These are phyloP conservation scores for Arabis alpina DNA, from an alignment of 345 rosid genomes.

Conservation along the genomic window DNA sequence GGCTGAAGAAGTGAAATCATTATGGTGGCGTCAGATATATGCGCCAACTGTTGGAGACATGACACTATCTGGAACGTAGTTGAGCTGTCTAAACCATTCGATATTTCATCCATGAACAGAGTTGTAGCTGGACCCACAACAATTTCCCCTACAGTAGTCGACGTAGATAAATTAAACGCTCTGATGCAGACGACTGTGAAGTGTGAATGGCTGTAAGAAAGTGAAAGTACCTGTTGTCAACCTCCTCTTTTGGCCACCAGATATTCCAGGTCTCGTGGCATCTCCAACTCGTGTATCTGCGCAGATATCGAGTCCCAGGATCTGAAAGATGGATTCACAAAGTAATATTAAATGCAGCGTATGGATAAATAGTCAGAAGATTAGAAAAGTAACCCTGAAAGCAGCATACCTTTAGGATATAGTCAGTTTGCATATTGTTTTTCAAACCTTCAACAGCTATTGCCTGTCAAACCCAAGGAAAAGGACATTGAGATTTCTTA, in stretches of 20 bases:
- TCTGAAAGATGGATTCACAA: slow-evolving; percentile 35
- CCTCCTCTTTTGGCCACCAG: slow-evolving; percentile 57
- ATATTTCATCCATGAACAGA: slow-evolving; percentile 65
- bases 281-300: slow-evolving; percentile 49
- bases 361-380: neutral
- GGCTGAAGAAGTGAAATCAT: slow-evolving; percentile 70
- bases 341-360: neutral
- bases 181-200: neutral
- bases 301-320: slow-evolving; percentile 54
- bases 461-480: slow-evolving; percentile 41
- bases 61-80: slow-evolving; percentile 62
- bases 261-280: slow-evolving; percentile 50
- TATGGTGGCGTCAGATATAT: slow-evolving; percentile 49
- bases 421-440: slow-evolving; percentile 55
- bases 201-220: neutral
- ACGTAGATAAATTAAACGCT: neutral
- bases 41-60: slow-evolving; percentile 55
- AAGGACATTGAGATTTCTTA: neutral
- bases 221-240: slow-evolving; percentile 46
- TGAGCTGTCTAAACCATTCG: slow-evolving; percentile 66
- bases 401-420: slow-evolving; percentile 47
- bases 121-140: slow-evolving; percentile 58
- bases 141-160: slow-evolving; percentile 50
- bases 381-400: neutral
- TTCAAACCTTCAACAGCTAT: slow-evolving; percentile 46